Percentiles rank a stretch among this genome's conserved stretches.
phyloP scores from a whole-genome alignment of 345 rosid species.

The Brassica incana region DNA sequence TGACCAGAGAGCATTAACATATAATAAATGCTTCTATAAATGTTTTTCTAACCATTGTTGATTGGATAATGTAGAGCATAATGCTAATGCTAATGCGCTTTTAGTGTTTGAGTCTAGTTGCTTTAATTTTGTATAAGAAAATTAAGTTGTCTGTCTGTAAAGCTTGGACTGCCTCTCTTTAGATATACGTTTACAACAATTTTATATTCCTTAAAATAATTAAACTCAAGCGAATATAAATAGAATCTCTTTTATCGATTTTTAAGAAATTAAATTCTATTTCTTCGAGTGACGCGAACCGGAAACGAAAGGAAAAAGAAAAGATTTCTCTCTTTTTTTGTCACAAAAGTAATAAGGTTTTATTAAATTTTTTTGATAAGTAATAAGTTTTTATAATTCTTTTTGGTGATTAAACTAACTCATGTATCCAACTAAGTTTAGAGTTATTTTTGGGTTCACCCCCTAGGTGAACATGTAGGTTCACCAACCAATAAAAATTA shows the following conservation, averaged over 20 bases:
- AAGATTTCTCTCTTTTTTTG: neutral
- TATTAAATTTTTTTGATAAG: too few species aligned
- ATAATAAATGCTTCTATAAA: too few species aligned
- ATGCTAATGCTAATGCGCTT: too few species aligned
- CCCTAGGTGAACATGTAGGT: too few species aligned
- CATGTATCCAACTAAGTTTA: neutral
- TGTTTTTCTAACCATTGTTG: too few species aligned
- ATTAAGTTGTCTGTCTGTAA: slow-evolving; percentile 3
- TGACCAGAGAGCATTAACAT: too few species aligned
- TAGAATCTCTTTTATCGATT: neutral
- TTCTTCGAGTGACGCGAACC: neutral
- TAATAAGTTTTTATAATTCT: neutral
- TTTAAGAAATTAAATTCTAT: neutral
- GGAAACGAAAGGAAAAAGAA: neutral
- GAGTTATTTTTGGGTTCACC: too few species aligned
- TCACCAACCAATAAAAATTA: too few species aligned
- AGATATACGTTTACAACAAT: slow-evolving; percentile 7
- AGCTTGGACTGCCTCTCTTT: slow-evolving; percentile 25
- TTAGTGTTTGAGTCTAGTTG: slow-evolving; percentile 10
- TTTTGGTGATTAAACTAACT: neutral
- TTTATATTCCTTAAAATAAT: neutral
- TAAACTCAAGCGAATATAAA: neutral
- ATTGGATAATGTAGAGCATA: too few species aligned
- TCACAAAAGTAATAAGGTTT: neutral
- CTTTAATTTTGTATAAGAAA: slow-evolving; percentile 1